A percentile compares a stretch with the other conserved stretches of the same genome.
phyloP scores from a whole-genome alignment of 805 yeast genomes.

The Ogataea degrootiae region DNA sequence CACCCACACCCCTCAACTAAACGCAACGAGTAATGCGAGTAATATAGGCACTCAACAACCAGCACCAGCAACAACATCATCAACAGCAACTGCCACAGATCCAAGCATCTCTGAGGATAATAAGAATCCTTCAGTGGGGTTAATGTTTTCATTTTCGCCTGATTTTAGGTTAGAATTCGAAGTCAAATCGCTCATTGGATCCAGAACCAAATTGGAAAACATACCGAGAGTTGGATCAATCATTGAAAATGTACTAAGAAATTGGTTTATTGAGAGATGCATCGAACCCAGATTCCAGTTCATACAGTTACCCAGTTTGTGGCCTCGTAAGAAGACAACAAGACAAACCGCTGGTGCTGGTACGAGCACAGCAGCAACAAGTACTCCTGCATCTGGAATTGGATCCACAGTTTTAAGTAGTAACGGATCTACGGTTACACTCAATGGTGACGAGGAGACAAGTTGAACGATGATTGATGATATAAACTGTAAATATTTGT shows the following conservation, averaged over 20 bases:
- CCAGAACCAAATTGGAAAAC: constrained; percentile 86
- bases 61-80: not conserved
- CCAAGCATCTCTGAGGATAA: constrained; percentile 2
- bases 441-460: constrained; percentile 12
- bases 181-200: constrained; percentile 85
- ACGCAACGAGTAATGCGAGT: too few relatives aligned
- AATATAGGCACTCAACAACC: too few relatives aligned
- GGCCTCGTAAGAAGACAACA: constrained; percentile 69
- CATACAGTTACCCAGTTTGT: constrained; percentile 75
- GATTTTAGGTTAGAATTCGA: constrained; percentile 87
- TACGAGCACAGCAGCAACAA: constrained; percentile 2
- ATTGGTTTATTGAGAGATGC: constrained; percentile 90
- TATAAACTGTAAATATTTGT: too few relatives aligned
- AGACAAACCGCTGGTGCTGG: constrained; percentile 31
- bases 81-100: not conserved
- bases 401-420: not conserved
- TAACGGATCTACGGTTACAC: too few relatives aligned
- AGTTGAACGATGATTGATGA: not conserved
- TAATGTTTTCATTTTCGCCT: constrained; percentile 87
- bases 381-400: not conserved
- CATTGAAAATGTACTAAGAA: constrained; percentile 74
- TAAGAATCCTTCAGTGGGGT: constrained; percentile 43
- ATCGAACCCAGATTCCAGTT: constrained; percentile 92
- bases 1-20: not conserved
- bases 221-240: constrained; percentile 87